Evolutionary conservation across 2,329 filamentous ascomycete species (phyloP), one percentile per base, ranked within the genome.

Genomic region (Diaporthe nobilis): DNA sequence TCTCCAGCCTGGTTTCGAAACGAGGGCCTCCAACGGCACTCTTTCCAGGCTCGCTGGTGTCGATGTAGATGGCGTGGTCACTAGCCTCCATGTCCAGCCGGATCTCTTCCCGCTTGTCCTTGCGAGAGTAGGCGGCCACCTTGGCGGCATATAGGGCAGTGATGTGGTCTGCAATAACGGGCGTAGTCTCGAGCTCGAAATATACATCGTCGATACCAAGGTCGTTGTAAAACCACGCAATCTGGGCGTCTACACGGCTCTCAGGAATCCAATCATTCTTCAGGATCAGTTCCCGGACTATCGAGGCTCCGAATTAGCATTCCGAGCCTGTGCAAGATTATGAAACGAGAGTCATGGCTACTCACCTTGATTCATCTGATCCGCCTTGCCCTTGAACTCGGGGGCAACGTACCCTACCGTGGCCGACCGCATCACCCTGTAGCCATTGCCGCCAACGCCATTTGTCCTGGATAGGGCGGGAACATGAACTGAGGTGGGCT

Each of bases 121-220:
- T 94, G 75, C 97, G 92, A 49, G 96, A 95, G 83, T 94, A 97
- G 12, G 97, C 96, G 51, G 97, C 97, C 63, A 98, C 93, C 87
- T 98, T 98, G 83, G 96, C 97, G 72, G 97, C 97, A 83, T 98
- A 99, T 67, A 99, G 91, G 15, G 96, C 98, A 77, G 96, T 96
- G 82, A 99, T 96, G 83, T 98, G 95, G 84, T 93, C 97, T 80
- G 95, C 94, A 82, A 99, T 97, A 75, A 95, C 95, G 74, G 94
- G 92, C 25, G 94, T 94, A 6, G 90, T 91, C 87, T 98, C 96
- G 79, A 96, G 95, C 83, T 96, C 92, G 87, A 98, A 98, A 89
- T 98, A 98, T 86, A 98, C 96, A 88, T 98, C 97, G 82, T 99
- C 97, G 81, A 99, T 99, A 80, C 97, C 97, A 34, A 99, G 92